A percentile compares a stretch with the other conserved stretches of the same genome.
These are phyloP conservation scores for Musa troglodytarum DNA, from an alignment of 176 grass and related monocot genomes.

Conservation along the genomic window DNA sequence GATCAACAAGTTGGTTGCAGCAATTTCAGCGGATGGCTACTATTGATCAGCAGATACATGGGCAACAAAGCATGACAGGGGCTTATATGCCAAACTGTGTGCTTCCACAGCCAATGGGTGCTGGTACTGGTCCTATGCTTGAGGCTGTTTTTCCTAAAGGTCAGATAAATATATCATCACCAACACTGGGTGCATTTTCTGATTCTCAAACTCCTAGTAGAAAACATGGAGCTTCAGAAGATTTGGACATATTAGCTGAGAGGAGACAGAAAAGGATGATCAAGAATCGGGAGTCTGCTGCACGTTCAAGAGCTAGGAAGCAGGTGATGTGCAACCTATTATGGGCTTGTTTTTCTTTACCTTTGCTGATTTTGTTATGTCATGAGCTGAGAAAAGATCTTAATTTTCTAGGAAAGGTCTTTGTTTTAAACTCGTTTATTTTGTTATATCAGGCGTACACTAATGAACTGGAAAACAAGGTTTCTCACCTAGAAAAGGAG, in stretches of 20 bases:
- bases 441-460: slow-evolving; percentile 81
- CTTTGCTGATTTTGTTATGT: neutral
- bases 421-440: slow-evolving; percentile 13
- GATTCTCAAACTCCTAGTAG: slow-evolving; percentile 34
- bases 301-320: slow-evolving; percentile 95
- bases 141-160: slow-evolving; percentile 9
- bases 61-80: slow-evolving; percentile 11
- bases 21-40: slow-evolving; percentile 7
- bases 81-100: neutral
- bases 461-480: slow-evolving; percentile 97
- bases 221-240: slow-evolving; percentile 42
- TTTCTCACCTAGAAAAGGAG: slow-evolving; percentile 78
- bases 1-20: slow-evolving; percentile 20
- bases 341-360: slow-evolving; percentile 3
- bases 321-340: slow-evolving; percentile 33
- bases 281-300: slow-evolving; percentile 95
- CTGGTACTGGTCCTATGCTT: slow-evolving; percentile 8
- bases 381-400: neutral
- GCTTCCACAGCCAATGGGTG: neutral
- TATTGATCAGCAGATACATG: slow-evolving; percentile 12
- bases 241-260: slow-evolving; percentile 66
- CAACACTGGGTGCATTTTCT: slow-evolving; percentile 8
- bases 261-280: slow-evolving; percentile 99
- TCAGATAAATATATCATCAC: slow-evolving; percentile 19
- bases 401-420: neutral